Percentiles rank a stretch among this genome's conserved stretches.
Evolutionary conservation across 169 alveolate species (phyloP).

Genomic region (Plasmodium chabaudi): DNA sequence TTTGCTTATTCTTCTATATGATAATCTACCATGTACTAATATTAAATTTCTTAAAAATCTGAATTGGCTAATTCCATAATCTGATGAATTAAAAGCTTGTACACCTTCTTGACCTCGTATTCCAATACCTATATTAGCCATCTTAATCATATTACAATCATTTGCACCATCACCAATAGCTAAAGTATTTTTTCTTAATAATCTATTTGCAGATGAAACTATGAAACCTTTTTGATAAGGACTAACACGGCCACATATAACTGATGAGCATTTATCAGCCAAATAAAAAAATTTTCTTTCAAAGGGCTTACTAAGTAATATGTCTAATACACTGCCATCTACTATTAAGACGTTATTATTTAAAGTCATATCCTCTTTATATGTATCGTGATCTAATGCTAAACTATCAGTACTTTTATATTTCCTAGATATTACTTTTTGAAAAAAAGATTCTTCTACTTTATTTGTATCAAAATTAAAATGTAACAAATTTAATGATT

Average conservation of each 20-base stretch:
- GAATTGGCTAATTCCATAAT: constrained; percentile 92
- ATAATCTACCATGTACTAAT: constrained; percentile 93
- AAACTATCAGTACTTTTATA: constrained; percentile 10
- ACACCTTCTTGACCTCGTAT: constrained; percentile 97
- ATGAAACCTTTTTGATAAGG: constrained; percentile 88
- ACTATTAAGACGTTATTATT: constrained; percentile 59
- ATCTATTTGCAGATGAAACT: constrained; percentile 85
- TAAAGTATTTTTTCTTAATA: constrained; percentile 86
- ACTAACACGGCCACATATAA: constrained; percentile 81
- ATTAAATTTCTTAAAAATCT: constrained; percentile 87
- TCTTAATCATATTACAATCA: constrained; percentile 98
- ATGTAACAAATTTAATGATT: constrained; percentile 53
- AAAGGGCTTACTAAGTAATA: constrained; percentile 35
- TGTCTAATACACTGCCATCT: constrained; percentile 58
- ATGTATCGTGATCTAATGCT: constrained; percentile 48
- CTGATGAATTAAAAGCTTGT: constrained; percentile 94
- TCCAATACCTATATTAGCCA: constrained; percentile 99
- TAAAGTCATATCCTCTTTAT: constrained; percentile 14
- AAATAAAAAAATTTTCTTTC: constrained; percentile 78
- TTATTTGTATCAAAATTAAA: constrained; percentile 30
- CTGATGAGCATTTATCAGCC: constrained; percentile 78
- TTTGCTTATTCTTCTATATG: constrained; percentile 93
- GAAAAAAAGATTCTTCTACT: constrained; percentile 4
- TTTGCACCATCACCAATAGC: constrained; percentile 99
- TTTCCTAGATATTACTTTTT: constrained; percentile 2